Conservation (phyloP, 73 alveolate genomes). For the Stentor roeselii region DNA sequence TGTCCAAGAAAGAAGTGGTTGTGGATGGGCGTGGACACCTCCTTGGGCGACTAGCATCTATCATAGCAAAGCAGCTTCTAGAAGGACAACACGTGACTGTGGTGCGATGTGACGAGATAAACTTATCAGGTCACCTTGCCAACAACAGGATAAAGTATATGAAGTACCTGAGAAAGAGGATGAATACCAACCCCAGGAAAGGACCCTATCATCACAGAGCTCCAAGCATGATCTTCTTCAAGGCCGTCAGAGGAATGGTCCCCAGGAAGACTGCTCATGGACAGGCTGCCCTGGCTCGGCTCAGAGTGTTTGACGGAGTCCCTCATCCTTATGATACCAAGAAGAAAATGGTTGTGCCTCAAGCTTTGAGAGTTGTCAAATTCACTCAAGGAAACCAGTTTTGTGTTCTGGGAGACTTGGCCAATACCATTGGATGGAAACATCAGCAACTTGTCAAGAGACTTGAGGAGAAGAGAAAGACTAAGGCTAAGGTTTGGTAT, state of each 20-base stretch:
- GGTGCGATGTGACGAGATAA: constrained; percentile 87
- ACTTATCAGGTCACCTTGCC: constrained; percentile 62
- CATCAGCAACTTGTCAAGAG: constrained; percentile 65
- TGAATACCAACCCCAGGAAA: constrained; percentile 94
- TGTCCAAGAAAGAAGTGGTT: constrained; percentile 93
- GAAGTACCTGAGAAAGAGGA: constrained; percentile 90
- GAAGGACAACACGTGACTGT: constrained; percentile 91
- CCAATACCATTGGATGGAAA: constrained; percentile 91
- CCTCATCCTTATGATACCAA: constrained; percentile 94
- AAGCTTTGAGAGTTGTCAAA: constrained; percentile 88
- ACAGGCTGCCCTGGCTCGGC: constrained; percentile 88
- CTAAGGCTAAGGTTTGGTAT: constrained; percentile 40
- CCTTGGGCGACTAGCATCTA: constrained; percentile 98
- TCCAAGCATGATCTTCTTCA: constrained; percentile 97
- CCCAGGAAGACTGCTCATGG: constrained; percentile 98
- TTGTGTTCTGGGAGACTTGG: constrained; percentile 87
- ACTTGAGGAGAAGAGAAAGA: constrained; percentile 91
- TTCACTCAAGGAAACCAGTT: constrained; percentile 71
- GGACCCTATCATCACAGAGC: constrained; percentile 95
- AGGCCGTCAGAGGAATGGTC: constrained; percentile 83
- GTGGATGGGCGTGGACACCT: constrained; percentile 98
- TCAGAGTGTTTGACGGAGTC: constrained; percentile 83
- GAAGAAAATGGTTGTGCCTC: constrained; percentile 92
- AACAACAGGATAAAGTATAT: constrained; percentile 34
- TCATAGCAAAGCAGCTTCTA: constrained; percentile 94